Percentiles rank a stretch among this genome's conserved stretches.
Conservation (phyloP, 139 green algal genomes). For the Chlorella sorokiniana region DNA sequence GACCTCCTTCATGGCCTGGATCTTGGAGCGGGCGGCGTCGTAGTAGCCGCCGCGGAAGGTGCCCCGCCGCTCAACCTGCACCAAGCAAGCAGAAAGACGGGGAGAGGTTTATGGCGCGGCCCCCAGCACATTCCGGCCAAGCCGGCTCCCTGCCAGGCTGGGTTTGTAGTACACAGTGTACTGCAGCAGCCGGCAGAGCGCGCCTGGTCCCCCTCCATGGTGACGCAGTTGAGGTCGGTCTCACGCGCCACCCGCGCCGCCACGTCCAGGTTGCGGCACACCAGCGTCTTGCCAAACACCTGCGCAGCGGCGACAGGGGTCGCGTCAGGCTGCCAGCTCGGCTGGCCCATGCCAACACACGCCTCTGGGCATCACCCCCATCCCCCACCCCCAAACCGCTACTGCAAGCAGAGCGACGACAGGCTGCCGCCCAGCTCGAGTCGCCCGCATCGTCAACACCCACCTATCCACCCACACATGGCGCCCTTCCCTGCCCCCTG, state of each 20-base stretch:
- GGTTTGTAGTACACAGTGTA: background rate
- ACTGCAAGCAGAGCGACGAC: too few species aligned
- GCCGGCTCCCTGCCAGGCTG: background rate
- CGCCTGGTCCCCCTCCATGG: conserved; percentile 84
- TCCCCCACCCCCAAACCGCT: too few species aligned
- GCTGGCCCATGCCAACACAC: too few species aligned
- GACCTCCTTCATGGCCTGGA: conserved; percentile 58
- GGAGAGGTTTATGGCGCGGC: background rate
- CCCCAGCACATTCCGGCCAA: background rate
- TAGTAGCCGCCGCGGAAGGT: conserved; percentile 81
- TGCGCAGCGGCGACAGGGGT: conserved; percentile 32
- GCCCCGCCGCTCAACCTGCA: conserved; percentile 57
- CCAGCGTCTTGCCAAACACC: conserved; percentile 79
- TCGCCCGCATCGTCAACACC: too few species aligned
- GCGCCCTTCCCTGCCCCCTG: too few species aligned
- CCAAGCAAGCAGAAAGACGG: background rate
- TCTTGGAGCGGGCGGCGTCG: conserved; percentile 54
- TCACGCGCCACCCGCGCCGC: conserved; percentile 54
- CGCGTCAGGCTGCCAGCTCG: background rate
- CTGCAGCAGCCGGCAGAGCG: background rate
- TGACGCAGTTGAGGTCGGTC: conserved; percentile 84
- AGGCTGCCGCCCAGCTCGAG: too few species aligned
- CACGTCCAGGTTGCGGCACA: conserved; percentile 73
- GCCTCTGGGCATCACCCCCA: too few species aligned
- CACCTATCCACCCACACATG: too few species aligned